Percentiles rank a stretch among this genome's conserved stretches.
These are phyloP conservation scores for Xenosphaeropsis pyriputrescens DNA, from an alignment of 2,329 filamentous ascomycete species.

Conservation along the genomic window DNA sequence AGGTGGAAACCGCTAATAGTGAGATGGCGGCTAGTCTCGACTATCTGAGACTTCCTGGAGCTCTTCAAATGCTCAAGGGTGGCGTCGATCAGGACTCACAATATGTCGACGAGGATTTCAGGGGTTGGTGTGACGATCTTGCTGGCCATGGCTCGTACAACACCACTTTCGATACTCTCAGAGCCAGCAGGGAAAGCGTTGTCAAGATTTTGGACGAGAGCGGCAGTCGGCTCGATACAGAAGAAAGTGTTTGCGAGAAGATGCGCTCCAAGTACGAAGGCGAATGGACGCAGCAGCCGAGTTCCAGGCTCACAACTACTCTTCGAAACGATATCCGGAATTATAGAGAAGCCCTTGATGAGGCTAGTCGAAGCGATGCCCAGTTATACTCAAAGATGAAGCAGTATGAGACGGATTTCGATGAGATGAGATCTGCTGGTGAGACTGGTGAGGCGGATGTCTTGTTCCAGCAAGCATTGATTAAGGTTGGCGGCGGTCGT, in stretches of 20 bases:
- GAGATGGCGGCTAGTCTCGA: conserved; percentile 94
- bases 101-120: conserved; percentile 78
- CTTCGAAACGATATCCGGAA: conserved; percentile 75
- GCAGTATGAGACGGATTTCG: conserved; percentile 78
- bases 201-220: conserved; percentile 60
- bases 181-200: conserved; percentile 64
- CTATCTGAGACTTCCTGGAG: conserved; percentile 79
- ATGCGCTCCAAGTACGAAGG: conserved; percentile 95
- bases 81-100: conserved; percentile 75
- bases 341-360: conserved; percentile 79
- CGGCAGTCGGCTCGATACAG: conserved; percentile 83
- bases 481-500: conserved; percentile 54
- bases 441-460: conserved; percentile 77
- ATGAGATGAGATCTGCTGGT: conserved; percentile 85
- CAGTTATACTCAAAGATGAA: conserved; percentile 73
- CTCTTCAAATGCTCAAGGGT: conserved; percentile 82
- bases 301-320: conserved; percentile 75
- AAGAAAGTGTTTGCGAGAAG: conserved; percentile 96
- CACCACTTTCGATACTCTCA: conserved; percentile 64
- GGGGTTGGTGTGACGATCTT: conserved; percentile 86
- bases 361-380: conserved; percentile 74
- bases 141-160: conserved; percentile 71
- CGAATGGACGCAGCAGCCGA: conserved; percentile 96
- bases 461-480: conserved; percentile 76
- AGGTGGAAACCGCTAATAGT: conserved; percentile 80